These are phyloP conservation scores for Globisporangium ultimum DNA, from an alignment of 352 stramenopile genomes.

Conservation along the genomic window DNA sequence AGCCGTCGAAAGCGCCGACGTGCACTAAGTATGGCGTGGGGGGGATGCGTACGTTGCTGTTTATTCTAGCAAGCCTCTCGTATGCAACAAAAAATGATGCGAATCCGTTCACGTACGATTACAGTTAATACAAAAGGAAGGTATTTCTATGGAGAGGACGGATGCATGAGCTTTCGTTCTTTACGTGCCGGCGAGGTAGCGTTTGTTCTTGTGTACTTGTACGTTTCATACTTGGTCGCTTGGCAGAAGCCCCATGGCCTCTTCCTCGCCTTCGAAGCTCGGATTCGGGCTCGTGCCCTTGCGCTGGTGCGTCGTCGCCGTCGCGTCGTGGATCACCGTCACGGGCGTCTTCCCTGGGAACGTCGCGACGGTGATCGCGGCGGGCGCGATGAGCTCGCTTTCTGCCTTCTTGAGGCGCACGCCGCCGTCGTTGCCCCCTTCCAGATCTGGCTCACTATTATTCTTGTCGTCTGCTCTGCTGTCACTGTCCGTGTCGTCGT, in stretches of 20 bases:
- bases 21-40: conserved; percentile 30
- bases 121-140: too few relatives aligned
- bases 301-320: conserved; percentile 15
- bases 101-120: too few relatives aligned
- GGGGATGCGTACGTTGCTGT: background rate
- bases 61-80: background rate
- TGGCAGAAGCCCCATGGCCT: conserved; percentile 9
- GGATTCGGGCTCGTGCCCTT: conserved; percentile 14
- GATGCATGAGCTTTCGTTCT: conserved; percentile 1
- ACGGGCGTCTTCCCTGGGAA: conserved; percentile 7
- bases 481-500: conserved; percentile 9
- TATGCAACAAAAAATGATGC: too few relatives aligned
- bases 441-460: background rate
- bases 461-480: background rate
- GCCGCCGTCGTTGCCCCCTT: background rate
- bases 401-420: background rate
- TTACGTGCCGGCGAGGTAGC: background rate
- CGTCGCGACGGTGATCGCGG: conserved; percentile 14
- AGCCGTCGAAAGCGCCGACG: conserved; percentile 68
- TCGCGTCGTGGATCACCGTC: conserved; percentile 1
- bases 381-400: conserved; percentile 6
- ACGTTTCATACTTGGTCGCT: conserved; percentile 7
- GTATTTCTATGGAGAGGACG: conserved; percentile 8
- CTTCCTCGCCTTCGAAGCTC: conserved; percentile 17
- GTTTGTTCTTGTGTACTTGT: background rate